Base-by-base conservation (phyloP, 2,329 filamentous ascomycete genomes). In the Arthrinium phaeospermum region DNA sequence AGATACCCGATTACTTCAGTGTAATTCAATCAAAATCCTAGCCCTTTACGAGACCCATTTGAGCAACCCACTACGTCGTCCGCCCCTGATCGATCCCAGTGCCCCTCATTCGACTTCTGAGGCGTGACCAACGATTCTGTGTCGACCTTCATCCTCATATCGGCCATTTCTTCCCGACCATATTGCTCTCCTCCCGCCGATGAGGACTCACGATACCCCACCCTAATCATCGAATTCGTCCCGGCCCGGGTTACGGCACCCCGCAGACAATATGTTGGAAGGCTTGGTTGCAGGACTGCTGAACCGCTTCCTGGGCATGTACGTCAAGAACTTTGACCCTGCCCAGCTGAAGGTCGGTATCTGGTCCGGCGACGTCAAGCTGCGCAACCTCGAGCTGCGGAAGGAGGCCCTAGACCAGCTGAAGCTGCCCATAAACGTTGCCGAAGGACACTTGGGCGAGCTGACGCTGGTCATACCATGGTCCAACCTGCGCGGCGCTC, bases 281-380 rank as follows among this genome's bases (percentile, higher is more conserved):
- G 94, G 95, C 77, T 89, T 99, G 78, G 96, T 98, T 75, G 95
- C 96, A 79, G 97, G 96, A 85, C 89, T 99, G 87, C 92, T 99
- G 79, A 99, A 99, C 87, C 93, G 97, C 87, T 98, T 99, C 85
- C 86, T 99, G 90, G 97, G 96, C 89, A 98, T 98, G 93, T 99
- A 99, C 84, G 96, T 99, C 84, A 95, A 97, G 89, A 98, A 99
- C 85, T 99, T 99, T 82, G 96, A 99, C 83, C 94, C 96, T 71
- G 93, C 94, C 79, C 96, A 99, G 86, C 89, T 99, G 76, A 99
- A 99, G 82, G 95, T 99, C 75, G 96, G 97, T 75, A 99, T 99
- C 79, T 99, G 96, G 96, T 97, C 94, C 30, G 96, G 97, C 78
- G 96, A 99, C 86, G 96, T 99, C 79, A 98, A 97, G 85, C 89